These are phyloP conservation scores for Pseudocercospora musae DNA, from an alignment of 2,329 filamentous ascomycete genomes.

Conservation along the genomic window DNA sequence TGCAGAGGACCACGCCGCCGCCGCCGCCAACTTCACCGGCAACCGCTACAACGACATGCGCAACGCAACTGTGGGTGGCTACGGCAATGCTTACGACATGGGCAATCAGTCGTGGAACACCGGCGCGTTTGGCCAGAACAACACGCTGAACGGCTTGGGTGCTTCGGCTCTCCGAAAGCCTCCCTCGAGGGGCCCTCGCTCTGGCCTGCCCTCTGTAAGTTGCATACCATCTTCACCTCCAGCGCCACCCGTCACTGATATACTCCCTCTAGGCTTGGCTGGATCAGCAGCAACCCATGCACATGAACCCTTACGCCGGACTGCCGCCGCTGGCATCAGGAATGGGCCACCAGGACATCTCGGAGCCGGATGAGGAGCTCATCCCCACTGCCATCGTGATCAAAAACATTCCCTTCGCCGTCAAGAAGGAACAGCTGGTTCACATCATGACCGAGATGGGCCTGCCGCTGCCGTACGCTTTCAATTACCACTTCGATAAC, in stretches of 20 bases:
- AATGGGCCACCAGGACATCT: slow-evolving; percentile 44
- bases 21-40: slow-evolving; percentile 39
- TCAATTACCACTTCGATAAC: slow-evolving; percentile 99
- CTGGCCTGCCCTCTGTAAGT: slow-evolving; percentile 71
- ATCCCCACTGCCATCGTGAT: slow-evolving; percentile 98
- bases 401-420: slow-evolving; percentile 98
- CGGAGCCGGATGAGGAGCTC: slow-evolving; percentile 72
- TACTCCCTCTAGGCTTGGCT: slow-evolving; percentile 60
- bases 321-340: slow-evolving; percentile 36
- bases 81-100: slow-evolving; percentile 67
- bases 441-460: slow-evolving; percentile 92
- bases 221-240: slow-evolving; percentile 1
- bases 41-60: slow-evolving; percentile 60
- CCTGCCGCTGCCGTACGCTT: slow-evolving; percentile 91
- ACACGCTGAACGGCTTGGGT: slow-evolving; percentile 49
- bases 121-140: slow-evolving; percentile 64
- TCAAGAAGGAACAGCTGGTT: slow-evolving; percentile 93
- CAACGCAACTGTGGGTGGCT: slow-evolving; percentile 57
- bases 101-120: slow-evolving; percentile 77
- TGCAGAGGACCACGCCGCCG: slow-evolving; percentile 59
- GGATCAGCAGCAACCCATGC: slow-evolving; percentile 50
- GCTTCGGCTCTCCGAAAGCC: slow-evolving; percentile 44
- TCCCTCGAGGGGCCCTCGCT: slow-evolving; percentile 52
- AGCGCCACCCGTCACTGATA: slow-evolving; percentile 19
- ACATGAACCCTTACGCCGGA: slow-evolving; percentile 47